A percentile compares a stretch with the other conserved stretches of the same genome.
These are phyloP conservation scores for Mortierella hygrophila DNA, from an alignment of 192 early-diverging fungal species.

Conservation along the genomic window DNA sequence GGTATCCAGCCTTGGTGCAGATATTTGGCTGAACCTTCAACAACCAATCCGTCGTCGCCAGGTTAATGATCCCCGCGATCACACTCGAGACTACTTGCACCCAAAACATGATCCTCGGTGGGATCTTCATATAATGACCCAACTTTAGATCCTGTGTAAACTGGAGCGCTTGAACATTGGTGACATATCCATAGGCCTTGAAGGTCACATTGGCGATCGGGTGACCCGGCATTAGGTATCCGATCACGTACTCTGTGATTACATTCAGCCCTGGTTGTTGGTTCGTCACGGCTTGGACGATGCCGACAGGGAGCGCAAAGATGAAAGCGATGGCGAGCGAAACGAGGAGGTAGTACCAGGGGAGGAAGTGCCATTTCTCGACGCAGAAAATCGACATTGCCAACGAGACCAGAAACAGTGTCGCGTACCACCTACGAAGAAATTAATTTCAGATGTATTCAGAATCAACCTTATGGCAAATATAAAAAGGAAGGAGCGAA, in stretches of 20 bases:
- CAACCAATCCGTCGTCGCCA: slow-evolving; percentile 45
- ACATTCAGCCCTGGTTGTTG: slow-evolving; percentile 62
- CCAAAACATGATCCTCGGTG: slow-evolving; percentile 69
- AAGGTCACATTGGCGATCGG: slow-evolving; percentile 66
- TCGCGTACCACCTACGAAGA: slow-evolving; percentile 18
- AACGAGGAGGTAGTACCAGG: slow-evolving; percentile 43
- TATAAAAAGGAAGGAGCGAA: background rate
- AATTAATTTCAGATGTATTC: too few species aligned
- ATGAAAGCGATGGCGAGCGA: slow-evolving; percentile 47
- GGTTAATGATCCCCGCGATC: slow-evolving; percentile 59
- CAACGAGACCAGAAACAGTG: slow-evolving; percentile 22
- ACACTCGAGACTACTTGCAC: slow-evolving; percentile 59
- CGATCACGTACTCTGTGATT: slow-evolving; percentile 67
- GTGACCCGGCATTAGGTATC: slow-evolving; percentile 65
- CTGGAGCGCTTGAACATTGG: slow-evolving; percentile 61
- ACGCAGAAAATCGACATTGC: slow-evolving; percentile 23
- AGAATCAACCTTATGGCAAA: too few species aligned
- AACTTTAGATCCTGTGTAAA: slow-evolving; percentile 70
- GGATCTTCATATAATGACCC: slow-evolving; percentile 75
- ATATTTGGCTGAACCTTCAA: slow-evolving; percentile 43
- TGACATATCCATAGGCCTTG: slow-evolving; percentile 66
- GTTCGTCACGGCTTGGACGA: slow-evolving; percentile 64
- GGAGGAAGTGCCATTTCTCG: slow-evolving; percentile 28
- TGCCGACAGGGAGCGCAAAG: slow-evolving; percentile 65
- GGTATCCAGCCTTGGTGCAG: slow-evolving; percentile 44